Base-by-base conservation (phyloP, 1,284 basidiomycete genomes). In the Papiliotrema laurentii region DNA sequence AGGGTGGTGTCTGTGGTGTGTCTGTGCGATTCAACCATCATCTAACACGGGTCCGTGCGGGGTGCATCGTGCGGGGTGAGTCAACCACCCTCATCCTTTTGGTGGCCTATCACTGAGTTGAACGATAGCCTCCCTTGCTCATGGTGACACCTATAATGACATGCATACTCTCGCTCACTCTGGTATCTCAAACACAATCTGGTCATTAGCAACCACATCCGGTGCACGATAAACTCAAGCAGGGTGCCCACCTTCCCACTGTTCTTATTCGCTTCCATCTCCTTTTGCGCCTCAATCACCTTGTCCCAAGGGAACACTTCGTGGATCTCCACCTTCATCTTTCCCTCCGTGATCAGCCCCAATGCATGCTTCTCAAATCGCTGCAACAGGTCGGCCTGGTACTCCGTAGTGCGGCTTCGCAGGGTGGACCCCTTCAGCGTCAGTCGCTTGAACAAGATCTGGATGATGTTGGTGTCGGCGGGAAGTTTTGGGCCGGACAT, bases 401-500 rank as follows among this genome's bases (percentile, higher is more conserved):
- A 97, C 53, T 81, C 79, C 26, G 79, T 66, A n/a, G 81, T 80
- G 43, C 90, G 82, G 21, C 86, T 84, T 33, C 92, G 83, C 35
- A 97, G 76, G 0, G 90, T 96, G 13, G 87, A 88, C 21, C 92
- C 93, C 71, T 92, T 85, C 47, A 98, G 84, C 11, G 84, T 83
- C 49, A 97, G 79, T 7, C 93, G 84, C 77, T 97, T 97, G 75
- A 78, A 85, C 18, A 75, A 60, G 47, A 97, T 79, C 9, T 82
- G 83, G 2, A 65, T 71, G 26, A 96, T 74, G 69, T 87, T 80
- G 26, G 65, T 61, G 49, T 83, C 74, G n/a, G 79, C 78, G 26
- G 81, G 72, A 26, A 89, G 80, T 39, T 79, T 78, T 21, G 78
- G 71, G 22, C 92, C 93, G 81, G 71, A 73, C 51, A 69, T 56